Base-by-base conservation (phyloP, 257 asterid species). In the Linaria vulgaris region DNA sequence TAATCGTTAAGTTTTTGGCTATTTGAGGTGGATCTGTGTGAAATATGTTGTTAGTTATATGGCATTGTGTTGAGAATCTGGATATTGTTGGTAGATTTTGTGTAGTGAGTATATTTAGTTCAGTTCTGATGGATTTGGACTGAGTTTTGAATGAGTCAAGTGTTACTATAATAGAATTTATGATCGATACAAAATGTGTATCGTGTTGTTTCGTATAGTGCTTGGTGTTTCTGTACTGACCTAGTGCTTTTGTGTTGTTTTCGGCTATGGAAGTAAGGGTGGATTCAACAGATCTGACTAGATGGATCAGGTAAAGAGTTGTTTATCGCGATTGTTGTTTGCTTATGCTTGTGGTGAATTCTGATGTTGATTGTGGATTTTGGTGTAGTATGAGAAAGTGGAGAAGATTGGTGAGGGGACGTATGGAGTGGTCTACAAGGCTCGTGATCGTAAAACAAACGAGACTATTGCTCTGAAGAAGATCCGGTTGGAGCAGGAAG, bases 361-460 rank as follows among this genome's bases (percentile, higher is more conserved):
- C 5, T 70, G 69, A 61, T 58, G 23, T 59, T 68, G 43, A 61
- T 24, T 56, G 34, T 2, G 23, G 5, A 3, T 3, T 34, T 34
- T 3, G 5, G 5, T 41, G 68, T 84, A 91, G 98, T 92, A 92
- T 78, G 97, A 92, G 61, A 92, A 92, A 52, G 94, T 92, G 73
- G 98, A 85, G 81, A 92, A 92, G 91, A 92, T 92, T 58, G 98
- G 98, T 12, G 98, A 89, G 80, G 98, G 97, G 66, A 89, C 97
- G 0, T 89, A 92, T 53, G 98, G 98, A 56, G 98, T 92, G 76
- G 98, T 92, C 16, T 92, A 92, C 79, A 92, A 89, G 81, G 98
- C 97, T 71, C 94, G 91, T 68, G 95, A 89, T 71, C 91, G 85
- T 43, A 57, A 55, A 52, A 89, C 99, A 13, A 92, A 92, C 80